Base-by-base conservation (phyloP, 176 grass and related monocot genomes). In the Urochloa ruziziensis region DNA sequence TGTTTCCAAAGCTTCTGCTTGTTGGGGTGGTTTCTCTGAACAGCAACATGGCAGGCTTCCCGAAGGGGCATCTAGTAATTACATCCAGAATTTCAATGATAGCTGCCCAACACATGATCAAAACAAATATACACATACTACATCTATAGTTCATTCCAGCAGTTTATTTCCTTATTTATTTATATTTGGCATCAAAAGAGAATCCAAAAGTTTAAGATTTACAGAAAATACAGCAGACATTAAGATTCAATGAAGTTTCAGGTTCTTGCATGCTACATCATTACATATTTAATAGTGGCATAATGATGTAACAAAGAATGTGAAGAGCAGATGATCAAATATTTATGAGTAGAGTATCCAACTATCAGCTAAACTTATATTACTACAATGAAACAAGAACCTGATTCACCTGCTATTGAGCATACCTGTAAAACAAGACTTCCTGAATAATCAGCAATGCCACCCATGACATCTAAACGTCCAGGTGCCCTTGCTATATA, bases 391-490 rank as follows among this genome's bases (percentile, higher is more conserved):
- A 21, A 44, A 46, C 14, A 78, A 10, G 7, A 70, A 61, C 27
- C 43, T 81, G 69, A 85, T 86, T 67, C 70, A 82, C 70, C 62
- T 44, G 78, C 27, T 68, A 60, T 43, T 62, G 33, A 87, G 21
- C 46, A 67, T 75, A 95, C 96, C 90, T 98, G 72, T 12, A 71
- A 37, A 84, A 73, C 93, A 77, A 98, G 89, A 86, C 91, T 93
- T 53, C 96, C 96, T 29, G 96, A 98, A 90, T 98, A 98, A 86
- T 98, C 96, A 29, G 96, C 96, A 56, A 95, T 95, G 34, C 96
- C 96, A 83, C 96, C 96, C 93, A 98, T 91, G 42, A 98, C 91
- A 84, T 98, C 93, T 43, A 98, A 88, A 47, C 96, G 86, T 79
- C 96, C 96, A 82, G 96, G 96, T 84, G 96, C 96, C 82, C 96